Base-by-base conservation (phyloP, 2,329 filamentous ascomycete species). In the Gnomoniopsis sp. region DNA sequence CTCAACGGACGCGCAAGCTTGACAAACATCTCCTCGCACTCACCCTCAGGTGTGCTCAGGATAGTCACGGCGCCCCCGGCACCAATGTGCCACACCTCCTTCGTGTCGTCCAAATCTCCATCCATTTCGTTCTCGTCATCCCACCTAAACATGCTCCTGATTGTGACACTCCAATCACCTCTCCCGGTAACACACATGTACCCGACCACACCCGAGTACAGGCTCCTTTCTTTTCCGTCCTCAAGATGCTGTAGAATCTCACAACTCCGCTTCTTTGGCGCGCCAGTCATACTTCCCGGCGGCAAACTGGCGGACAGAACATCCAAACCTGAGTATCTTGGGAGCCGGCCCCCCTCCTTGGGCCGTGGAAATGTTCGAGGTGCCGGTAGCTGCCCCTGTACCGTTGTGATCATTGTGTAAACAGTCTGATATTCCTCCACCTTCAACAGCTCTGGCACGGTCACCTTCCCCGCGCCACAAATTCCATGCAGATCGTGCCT, bases 221-320 rank as follows among this genome's bases (percentile, higher is more conserved):
- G 74, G 34, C 91, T 87, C 53, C 93, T 79, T 65, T 87, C 82
- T 58, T 76, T 74, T 3, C 77, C 70, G 19, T 73, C 74, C 72
- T 96, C 93, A 46, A 96, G 80, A 3, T 79, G 75, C 60, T 81
- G 79, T 21, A 98, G 77, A 49, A 97, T 82, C 76, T 96, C 88
- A 71, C 93, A 97, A 63, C 89, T 93, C 50, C 93, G 84, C 74
- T 93, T 93, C 78, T 98, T 98, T 0, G 93, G 95, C 0, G 93
- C 93, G 7, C 95, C 95, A 2, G 93, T 98, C 95, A 98, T 98
- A 67, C 89, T 93, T 0, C 95, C 93, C 0, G 95, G 92, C 0
- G 95, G 93, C 1, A 98, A 79, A 50, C 87, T 89, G 7, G 86
- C 82, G 0, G 88, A 84, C 0, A 98, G 82, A 3, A 93, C 88